Evolutionary conservation across 208 protist species (phyloP).

Genomic region (Perkinsela sp.): DNA sequence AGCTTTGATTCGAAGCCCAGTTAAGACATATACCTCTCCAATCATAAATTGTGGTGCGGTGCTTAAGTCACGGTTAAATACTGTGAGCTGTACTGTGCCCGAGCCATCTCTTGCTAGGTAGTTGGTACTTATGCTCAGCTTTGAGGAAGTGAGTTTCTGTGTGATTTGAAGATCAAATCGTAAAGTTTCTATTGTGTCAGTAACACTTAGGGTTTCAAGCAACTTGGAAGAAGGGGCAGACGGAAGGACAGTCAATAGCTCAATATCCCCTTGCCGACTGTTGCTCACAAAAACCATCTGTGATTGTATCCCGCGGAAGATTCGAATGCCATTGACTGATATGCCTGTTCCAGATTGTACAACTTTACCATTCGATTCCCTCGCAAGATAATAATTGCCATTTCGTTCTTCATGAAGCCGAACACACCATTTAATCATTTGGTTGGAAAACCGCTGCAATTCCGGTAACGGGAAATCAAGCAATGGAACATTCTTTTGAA

Average conservation of each 20-base stretch:
- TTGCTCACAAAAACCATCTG: not conserved
- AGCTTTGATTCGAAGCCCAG: not conserved
- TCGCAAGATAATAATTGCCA: not conserved
- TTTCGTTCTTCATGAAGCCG: not conserved
- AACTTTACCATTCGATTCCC: not conserved
- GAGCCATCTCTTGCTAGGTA: not conserved
- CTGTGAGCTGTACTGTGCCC: not conserved
- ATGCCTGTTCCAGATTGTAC: not conserved
- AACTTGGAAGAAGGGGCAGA: not conserved
- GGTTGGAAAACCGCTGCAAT: not conserved
- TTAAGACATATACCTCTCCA: not conserved
- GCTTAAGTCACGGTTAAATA: not conserved
- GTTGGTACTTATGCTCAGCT: not conserved
- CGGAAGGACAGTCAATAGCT: not conserved
- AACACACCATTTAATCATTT: not conserved
- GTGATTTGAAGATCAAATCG: not conserved
- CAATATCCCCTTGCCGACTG: not conserved
- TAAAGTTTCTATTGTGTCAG: not conserved
- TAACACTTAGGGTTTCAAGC: not conserved
- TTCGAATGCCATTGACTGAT: not conserved
- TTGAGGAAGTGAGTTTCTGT: not conserved
- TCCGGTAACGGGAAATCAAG: not conserved
- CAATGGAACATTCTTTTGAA: not conserved
- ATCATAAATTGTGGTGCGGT: not conserved
- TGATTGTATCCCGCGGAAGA: not conserved